Conservation (phyloP, 1,139 yeast genomes). For the Kurtzmaniella quercitrusa region DNA sequence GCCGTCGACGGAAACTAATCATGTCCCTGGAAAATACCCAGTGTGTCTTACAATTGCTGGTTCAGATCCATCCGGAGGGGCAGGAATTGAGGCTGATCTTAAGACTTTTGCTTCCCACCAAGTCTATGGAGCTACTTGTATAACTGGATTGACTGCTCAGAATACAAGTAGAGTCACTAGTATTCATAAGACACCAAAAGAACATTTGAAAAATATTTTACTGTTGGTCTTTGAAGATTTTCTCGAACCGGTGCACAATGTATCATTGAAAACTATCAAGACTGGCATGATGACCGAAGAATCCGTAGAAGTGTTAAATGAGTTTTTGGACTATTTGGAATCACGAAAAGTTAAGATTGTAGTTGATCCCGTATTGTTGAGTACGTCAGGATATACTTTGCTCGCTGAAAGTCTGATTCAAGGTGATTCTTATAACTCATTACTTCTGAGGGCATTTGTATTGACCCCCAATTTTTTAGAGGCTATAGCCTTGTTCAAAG, state of each 20-base stretch:
- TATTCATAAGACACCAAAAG: conserved; percentile 44
- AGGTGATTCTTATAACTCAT: conserved; percentile 38
- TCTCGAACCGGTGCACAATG: conserved; percentile 11
- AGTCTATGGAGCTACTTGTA: conserved; percentile 78
- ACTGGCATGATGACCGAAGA: conserved; percentile 74
- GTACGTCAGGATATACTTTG: conserved; percentile 68
- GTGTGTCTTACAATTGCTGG: conserved; percentile 72
- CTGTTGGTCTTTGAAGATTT: conserved; percentile 56
- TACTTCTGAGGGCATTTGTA: conserved; percentile 15
- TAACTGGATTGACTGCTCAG: conserved; percentile 82
- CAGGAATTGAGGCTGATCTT: conserved; percentile 91
- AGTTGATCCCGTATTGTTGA: conserved; percentile 80
- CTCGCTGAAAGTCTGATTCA: conserved; percentile 45
- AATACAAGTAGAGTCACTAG: conserved; percentile 60
- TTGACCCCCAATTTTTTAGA: conserved; percentile 78
- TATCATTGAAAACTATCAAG: conserved; percentile 59
- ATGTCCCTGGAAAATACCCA: conserved; percentile 14
- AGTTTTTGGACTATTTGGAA: conserved; percentile 24
- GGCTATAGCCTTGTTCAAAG: conserved; percentile 40
- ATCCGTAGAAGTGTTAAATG: conserved; percentile 48
- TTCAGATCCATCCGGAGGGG: conserved; percentile 90
- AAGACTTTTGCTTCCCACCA: conserved; percentile 77
- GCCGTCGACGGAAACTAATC: neutral
- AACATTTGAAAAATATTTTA: conserved; percentile 43
- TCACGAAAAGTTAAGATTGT: conserved; percentile 40